Conservation (phyloP, 495 filamentous ascomycete species). For the Polyplosphaeria fusca region DNA sequence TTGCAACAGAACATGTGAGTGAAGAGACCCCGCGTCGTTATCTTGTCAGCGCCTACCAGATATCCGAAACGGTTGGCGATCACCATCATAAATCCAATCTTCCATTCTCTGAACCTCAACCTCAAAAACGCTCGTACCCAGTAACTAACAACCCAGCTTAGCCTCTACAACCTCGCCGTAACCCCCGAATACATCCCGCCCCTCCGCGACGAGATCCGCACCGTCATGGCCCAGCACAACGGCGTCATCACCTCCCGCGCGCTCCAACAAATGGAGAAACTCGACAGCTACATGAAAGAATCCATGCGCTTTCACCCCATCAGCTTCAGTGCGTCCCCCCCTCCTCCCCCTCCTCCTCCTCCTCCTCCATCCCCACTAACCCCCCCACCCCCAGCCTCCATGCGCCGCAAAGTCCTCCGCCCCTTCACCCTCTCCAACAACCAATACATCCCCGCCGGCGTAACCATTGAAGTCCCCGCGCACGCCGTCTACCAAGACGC, state of each 20-base stretch:
- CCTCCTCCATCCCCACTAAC: neutral
- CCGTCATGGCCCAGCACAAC: conserved; percentile 14
- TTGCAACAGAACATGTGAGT: conserved; percentile 26
- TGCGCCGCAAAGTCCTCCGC: conserved; percentile 27
- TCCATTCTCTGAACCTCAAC: no score
- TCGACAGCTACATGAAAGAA: conserved; percentile 33
- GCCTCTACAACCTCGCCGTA: conserved; percentile 22
- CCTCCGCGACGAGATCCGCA: conserved; percentile 28
- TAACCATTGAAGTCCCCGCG: conserved; percentile 17
- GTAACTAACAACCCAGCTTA: neutral
- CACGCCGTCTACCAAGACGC: conserved; percentile 20
- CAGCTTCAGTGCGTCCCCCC: conserved; percentile 13
- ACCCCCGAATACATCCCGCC: conserved; percentile 20
- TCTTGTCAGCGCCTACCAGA: no score
- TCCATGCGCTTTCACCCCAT: conserved; percentile 6
- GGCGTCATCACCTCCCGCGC: conserved; percentile 22
- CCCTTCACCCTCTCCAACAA: conserved; percentile 30
- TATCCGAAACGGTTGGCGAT: no score
- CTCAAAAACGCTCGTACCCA: no score
- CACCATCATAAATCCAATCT: no score
- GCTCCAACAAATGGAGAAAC: conserved; percentile 27
- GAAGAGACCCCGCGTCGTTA: no score
- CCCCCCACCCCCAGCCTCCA: conserved; percentile 3
- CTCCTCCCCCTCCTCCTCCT: neutral
- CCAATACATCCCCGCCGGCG: conserved; percentile 26